A percentile compares a stretch with the other conserved stretches of the same genome.
phyloP scores from a whole-genome alignment of 768 basidiomycete genomes.

The Chiua virens region DNA sequence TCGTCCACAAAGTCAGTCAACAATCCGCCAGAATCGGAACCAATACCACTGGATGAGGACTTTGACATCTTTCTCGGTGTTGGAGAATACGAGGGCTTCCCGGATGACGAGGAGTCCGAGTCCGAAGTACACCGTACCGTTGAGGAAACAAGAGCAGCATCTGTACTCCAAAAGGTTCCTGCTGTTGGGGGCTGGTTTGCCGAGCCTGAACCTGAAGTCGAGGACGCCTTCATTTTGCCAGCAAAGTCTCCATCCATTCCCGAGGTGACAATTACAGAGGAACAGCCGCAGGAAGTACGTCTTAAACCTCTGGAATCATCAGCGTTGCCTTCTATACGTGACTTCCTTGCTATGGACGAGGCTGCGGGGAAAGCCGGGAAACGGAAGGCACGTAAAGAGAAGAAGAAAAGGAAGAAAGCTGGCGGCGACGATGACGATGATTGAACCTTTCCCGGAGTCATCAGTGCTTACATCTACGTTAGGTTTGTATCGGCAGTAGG shows the following conservation, averaged over 20 bases:
- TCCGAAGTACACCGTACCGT: constrained; percentile 23
- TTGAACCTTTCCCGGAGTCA: constrained; percentile 11
- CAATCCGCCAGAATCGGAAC: constrained; percentile 17
- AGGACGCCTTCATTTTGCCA: background rate
- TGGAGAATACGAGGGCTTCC: constrained; percentile 78
- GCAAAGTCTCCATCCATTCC: constrained; percentile 14
- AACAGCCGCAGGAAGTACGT: constrained; percentile 46
- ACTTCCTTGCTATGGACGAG: constrained; percentile 76
- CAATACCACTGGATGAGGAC: constrained; percentile 46
- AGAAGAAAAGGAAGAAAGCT: constrained; percentile 51
- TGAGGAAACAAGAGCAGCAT: constrained; percentile 13
- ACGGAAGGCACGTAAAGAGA: constrained; percentile 73
- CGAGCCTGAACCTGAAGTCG: constrained; percentile 36
- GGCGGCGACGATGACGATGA: constrained; percentile 35
- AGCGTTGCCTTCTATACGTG: constrained; percentile 77
- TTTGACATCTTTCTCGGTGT: constrained; percentile 87
- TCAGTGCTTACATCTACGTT: background rate
- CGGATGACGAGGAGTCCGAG: constrained; percentile 54
- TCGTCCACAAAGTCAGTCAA: constrained; percentile 1
- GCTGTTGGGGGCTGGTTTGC: constrained; percentile 45
- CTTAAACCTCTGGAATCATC: constrained; percentile 80
- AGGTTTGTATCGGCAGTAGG: background rate
- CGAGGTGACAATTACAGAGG: constrained; percentile 14
- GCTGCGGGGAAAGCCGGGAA: constrained; percentile 66
- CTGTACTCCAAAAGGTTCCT: constrained; percentile 7